Evolutionary conservation across 2,329 filamentous ascomycete species (phyloP), one percentile per base, ranked within the genome.

Genomic region (Orbilia blumenaviensis): DNA sequence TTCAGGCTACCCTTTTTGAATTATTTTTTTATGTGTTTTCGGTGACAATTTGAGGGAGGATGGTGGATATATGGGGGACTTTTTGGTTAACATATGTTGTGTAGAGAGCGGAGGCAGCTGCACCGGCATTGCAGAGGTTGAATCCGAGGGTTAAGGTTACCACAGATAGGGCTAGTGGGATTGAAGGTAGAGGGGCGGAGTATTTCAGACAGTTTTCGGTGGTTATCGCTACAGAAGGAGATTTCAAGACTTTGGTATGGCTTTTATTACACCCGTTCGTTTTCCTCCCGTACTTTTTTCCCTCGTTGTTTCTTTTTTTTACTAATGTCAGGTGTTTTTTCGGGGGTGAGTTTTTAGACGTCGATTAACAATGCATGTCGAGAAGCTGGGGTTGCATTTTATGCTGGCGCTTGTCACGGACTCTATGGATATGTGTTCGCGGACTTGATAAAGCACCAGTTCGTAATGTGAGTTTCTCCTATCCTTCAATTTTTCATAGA

Each of bases 361-460:
- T 66, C 50, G 34, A 91, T 98, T 84, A 97, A 98, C 84, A 92
- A 92, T 21, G 91, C 92, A 27, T 94, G 93, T 42, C 91, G 94
- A 52, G 84, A 96, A 38, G 89, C 91, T 76, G 87, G 89, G 78
- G 89, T 89, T 54, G 90, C 93, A 9, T 97, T 97, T 83, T 99
- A 99, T 83, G 93, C 93, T 8, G 92, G 93, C 36, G 91, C 90
- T 60, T 89, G 91, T 1, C 92, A 97, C 81, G 95, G 95, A 56
- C 88, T 97, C 82, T 98, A 96, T 82, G 95, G 95, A 67, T 99
- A 92, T 84, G 91, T 97, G 79, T 99, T 99, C 82, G 91, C 92
- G 71, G 95, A 99, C 82, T 87, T 99, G 21, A 93, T 97, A 79
- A 88, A 90, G 80, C 95, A 99, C 82, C 90, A 94, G 80, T 99